phyloP scores from a whole-genome alignment of 805 yeast species.

The Jamesozyma gamospora region DNA sequence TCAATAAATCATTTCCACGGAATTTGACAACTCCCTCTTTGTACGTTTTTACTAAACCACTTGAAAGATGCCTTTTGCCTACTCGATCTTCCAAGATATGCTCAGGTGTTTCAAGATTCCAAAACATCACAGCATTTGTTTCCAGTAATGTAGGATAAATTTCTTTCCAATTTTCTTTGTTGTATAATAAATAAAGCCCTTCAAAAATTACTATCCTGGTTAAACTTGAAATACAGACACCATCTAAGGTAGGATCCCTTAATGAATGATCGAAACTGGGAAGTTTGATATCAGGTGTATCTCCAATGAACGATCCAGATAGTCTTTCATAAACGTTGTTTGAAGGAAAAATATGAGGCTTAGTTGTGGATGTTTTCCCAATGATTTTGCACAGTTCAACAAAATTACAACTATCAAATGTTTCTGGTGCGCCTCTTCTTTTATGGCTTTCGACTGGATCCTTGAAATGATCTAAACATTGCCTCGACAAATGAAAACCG shows the following conservation, averaged over 20 bases:
- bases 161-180: slow-evolving; percentile 47
- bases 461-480: slow-evolving; percentile 36
- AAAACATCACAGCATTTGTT: slow-evolving; percentile 33
- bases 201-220: slow-evolving; percentile 57
- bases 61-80: slow-evolving; percentile 51
- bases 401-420: slow-evolving; percentile 56
- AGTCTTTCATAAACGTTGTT: slow-evolving; percentile 10
- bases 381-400: slow-evolving; percentile 17
- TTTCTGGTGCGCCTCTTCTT: slow-evolving; percentile 77
- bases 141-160: slow-evolving; percentile 9
- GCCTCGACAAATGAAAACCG: slow-evolving; percentile 60
- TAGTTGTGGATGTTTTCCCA: slow-evolving; percentile 11
- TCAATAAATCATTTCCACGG: slow-evolving; percentile 49
- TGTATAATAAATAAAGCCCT: slow-evolving; percentile 61
- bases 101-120: slow-evolving; percentile 43
- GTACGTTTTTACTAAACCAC: slow-evolving; percentile 41
- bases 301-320: slow-evolving; percentile 10
- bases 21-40: slow-evolving; percentile 45
- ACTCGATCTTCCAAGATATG: slow-evolving; percentile 45
- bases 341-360: slow-evolving; percentile 9
- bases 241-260: slow-evolving; percentile 60
- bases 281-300: slow-evolving; percentile 33
- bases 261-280: slow-evolving; percentile 72
- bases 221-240: slow-evolving; percentile 35
- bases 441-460: slow-evolving; percentile 49